Evolutionary conservation across 208 protist genomes (phyloP).

Genomic region (Wallacemonas rigidus): DNA sequence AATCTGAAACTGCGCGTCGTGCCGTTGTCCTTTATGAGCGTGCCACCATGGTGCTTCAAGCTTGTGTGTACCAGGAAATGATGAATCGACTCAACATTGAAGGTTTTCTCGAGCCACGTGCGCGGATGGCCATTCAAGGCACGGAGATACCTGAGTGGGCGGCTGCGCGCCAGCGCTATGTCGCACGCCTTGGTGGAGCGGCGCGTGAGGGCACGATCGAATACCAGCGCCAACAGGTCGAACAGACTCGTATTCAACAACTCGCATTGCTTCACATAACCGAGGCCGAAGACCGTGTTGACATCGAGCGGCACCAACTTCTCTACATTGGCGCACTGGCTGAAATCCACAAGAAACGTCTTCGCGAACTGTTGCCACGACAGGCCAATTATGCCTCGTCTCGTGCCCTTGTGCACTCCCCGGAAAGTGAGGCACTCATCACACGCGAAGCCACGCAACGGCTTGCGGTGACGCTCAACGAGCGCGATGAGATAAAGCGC

Average conservation of each 20-base stretch:
- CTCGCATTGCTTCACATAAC: slow-evolving; percentile 34
- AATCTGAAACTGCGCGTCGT: slow-evolving; percentile 31
- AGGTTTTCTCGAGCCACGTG: slow-evolving; percentile 29
- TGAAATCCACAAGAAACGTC: slow-evolving; percentile 23
- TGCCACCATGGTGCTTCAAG: slow-evolving; percentile 39
- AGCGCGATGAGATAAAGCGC: slow-evolving; percentile 31
- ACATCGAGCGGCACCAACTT: slow-evolving; percentile 41
- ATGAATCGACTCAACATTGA: slow-evolving; percentile 31
- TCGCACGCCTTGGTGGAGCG: slow-evolving; percentile 12
- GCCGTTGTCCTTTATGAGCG: slow-evolving; percentile 32
- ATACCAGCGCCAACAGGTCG: slow-evolving; percentile 7
- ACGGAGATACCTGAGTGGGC: slow-evolving; percentile 38
- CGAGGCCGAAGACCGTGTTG: slow-evolving; percentile 41
- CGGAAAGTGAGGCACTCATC: slow-evolving; percentile 22
- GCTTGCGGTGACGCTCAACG: slow-evolving; percentile 29
- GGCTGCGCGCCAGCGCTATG: slow-evolving; percentile 20
- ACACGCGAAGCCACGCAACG: slow-evolving; percentile 29
- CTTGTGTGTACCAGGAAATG: slow-evolving; percentile 25
- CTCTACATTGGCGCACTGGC: slow-evolving; percentile 31
- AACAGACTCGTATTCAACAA: slow-evolving; percentile 29
- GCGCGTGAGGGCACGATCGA: not conserved
- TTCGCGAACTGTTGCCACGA: slow-evolving; percentile 30
- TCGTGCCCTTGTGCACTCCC: slow-evolving; percentile 23
- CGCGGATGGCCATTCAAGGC: slow-evolving; percentile 25
- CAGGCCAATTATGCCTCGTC: slow-evolving; percentile 34